Evolutionary conservation across 192 early-diverging fungal genomes (phyloP).

Genomic region (Spinellus fusiger): DNA sequence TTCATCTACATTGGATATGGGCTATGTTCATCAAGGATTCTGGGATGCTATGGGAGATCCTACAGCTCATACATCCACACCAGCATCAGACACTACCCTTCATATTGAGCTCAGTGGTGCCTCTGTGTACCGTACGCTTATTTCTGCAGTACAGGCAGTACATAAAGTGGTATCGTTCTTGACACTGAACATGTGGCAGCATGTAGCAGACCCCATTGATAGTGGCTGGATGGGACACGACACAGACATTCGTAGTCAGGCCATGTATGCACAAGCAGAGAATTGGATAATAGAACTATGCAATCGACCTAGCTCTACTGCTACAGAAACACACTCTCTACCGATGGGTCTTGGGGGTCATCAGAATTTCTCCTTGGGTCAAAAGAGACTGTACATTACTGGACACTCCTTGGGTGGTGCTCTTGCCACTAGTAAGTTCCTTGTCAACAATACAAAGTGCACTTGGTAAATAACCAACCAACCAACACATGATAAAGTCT

Average conservation of each 20-base stretch:
- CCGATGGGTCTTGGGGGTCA: too few species aligned
- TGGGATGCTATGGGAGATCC: conserved; percentile 41
- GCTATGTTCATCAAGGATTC: conserved; percentile 45
- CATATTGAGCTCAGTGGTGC: conserved; percentile 41
- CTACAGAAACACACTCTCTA: neutral
- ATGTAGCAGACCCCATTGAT: conserved; percentile 45
- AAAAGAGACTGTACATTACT: conserved; percentile 43
- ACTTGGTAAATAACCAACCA: neutral
- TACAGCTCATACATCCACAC: conserved; percentile 2
- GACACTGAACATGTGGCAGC: conserved; percentile 32
- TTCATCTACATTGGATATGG: conserved; percentile 27
- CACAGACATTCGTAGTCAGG: conserved; percentile 28
- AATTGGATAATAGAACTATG: conserved; percentile 20
- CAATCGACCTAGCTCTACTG: conserved; percentile 1
- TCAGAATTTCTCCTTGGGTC: too few species aligned
- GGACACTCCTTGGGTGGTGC: conserved; percentile 46
- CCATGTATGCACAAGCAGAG: conserved; percentile 42
- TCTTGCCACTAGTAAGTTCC: conserved; percentile 35
- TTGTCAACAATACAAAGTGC: neutral
- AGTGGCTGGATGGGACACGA: conserved; percentile 38
- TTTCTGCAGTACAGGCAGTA: conserved; percentile 34
- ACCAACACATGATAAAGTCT: conserved; percentile 29
- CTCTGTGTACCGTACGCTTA: conserved; percentile 39
- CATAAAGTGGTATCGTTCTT: conserved; percentile 35
- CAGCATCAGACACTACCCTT: conserved; percentile 8